A percentile compares a stretch with the other conserved stretches of the same genome.
phyloP scores from a whole-genome alignment of 2,329 filamentous ascomycete genomes.

The Xylaria multiplex region DNA sequence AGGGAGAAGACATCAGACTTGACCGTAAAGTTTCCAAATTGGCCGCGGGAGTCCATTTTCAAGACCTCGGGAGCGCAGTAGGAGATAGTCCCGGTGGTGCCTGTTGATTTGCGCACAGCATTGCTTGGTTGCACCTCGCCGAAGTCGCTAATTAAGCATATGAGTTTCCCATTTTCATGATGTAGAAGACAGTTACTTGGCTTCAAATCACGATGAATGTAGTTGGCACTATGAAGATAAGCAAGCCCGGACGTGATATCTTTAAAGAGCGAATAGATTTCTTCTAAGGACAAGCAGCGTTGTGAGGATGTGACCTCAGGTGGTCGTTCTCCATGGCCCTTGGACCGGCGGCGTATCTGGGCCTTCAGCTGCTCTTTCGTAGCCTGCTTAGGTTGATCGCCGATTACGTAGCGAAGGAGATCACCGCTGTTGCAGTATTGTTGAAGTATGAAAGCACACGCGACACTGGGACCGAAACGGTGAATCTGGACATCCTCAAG shows the following conservation, averaged over 20 bases:
- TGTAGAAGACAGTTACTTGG: conserved; percentile 95
- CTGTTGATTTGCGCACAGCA: conserved; percentile 84
- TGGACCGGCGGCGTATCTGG: conserved; percentile 83
- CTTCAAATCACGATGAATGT: conserved; percentile 96
- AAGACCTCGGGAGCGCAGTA: conserved; percentile 97
- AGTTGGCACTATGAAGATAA: conserved; percentile 89
- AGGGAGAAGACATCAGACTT: conserved; percentile 99
- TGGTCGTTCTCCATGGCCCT: conserved; percentile 75
- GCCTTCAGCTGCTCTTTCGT: conserved; percentile 91
- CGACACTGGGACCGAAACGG: conserved; percentile 88
- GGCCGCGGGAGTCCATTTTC: conserved; percentile 72
- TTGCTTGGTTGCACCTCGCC: conserved; percentile 93
- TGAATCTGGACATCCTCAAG: conserved; percentile 87
- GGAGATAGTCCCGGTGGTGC: conserved; percentile 94
- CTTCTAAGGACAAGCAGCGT: conserved; percentile 74
- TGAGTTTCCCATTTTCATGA: conserved; percentile 73
- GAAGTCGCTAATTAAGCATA: conserved; percentile 95
- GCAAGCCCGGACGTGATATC: conserved; percentile 93
- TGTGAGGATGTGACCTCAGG: conserved; percentile 56
- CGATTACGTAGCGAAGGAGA: conserved; percentile 86
- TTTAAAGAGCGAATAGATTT: conserved; percentile 96
- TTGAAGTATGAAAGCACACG: conserved; percentile 95
- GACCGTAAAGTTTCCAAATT: conserved; percentile 91
- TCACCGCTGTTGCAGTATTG: conserved; percentile 97
- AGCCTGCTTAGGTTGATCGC: conserved; percentile 67